These are phyloP conservation scores for Centrapalus pauciflorus DNA, from an alignment of 129 eudicot genomes.

Conservation along the genomic window DNA sequence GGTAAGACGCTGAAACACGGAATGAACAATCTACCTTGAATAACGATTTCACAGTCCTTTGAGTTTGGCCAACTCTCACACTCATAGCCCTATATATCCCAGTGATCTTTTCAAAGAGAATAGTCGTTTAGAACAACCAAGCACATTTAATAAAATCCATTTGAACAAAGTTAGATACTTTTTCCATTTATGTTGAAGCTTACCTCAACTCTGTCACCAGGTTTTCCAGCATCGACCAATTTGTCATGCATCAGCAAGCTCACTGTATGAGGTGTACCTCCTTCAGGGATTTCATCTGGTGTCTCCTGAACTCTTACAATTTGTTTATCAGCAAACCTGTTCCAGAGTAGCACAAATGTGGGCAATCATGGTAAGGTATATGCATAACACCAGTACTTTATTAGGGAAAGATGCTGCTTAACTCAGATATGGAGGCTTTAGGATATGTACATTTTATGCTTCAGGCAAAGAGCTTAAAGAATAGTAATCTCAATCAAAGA, in stretches of 20 bases:
- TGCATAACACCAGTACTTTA: not conserved
- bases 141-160: not conserved
- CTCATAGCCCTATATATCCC: conserved; percentile 96
- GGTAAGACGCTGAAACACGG: not conserved
- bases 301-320: conserved; percentile 93
- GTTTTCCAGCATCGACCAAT: conserved; percentile 90
- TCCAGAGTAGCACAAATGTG: not conserved
- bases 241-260: conserved; percentile 98
- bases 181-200: not conserved
- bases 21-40: conserved; percentile 41
- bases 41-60: conserved; percentile 74
- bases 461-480: not conserved
- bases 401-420: not conserved
- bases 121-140: not conserved
- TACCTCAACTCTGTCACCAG: conserved; percentile 99
- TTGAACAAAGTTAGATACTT: not conserved
- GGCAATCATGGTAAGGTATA: not conserved
- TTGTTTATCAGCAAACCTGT: conserved; percentile 95
- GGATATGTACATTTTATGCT: not conserved
- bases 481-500: not conserved
- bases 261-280: conserved; percentile 98
- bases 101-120: conserved; percentile 56
- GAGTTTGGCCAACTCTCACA: conserved; percentile 83
- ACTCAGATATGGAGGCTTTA: not conserved
- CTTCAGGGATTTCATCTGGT: conserved; percentile 97